Evolutionary conservation across 768 basidiomycete species (phyloP).

Genomic region (Trametes sanguinea): DNA sequence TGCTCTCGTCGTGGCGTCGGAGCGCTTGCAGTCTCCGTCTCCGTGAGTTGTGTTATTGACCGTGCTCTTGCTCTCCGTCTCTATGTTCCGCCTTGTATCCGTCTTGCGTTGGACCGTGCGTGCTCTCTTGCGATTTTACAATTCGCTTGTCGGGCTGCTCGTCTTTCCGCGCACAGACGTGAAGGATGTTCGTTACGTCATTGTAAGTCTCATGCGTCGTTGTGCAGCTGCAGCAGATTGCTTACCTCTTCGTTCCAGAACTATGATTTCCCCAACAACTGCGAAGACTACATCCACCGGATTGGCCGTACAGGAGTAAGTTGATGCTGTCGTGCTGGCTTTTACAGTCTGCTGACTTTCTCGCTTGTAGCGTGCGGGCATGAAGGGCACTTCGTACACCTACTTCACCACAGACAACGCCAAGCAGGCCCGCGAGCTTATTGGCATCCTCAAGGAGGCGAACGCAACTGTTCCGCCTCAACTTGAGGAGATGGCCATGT

Average conservation of each 20-base stretch:
- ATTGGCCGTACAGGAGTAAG: conserved; percentile 95
- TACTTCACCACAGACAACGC: conserved; percentile 98
- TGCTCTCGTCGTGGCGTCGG: conserved; percentile 43
- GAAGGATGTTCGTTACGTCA: conserved; percentile 98
- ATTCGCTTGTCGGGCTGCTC: conserved; percentile 37
- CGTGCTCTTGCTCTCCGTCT: conserved; percentile 38
- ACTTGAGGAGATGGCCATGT: conserved; percentile 91
- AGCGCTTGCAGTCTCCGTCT: conserved; percentile 50
- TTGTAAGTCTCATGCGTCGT: conserved; percentile 55
- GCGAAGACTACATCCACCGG: conserved; percentile 98
- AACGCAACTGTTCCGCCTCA: conserved; percentile 86
- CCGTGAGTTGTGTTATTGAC: conserved; percentile 44
- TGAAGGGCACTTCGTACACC: conserved; percentile 90
- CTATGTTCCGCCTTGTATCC: conserved; percentile 30
- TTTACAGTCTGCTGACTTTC: background rate
- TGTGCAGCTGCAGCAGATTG: background rate
- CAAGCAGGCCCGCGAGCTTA: conserved; percentile 90
- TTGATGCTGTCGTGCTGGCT: background rate
- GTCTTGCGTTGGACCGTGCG: conserved; percentile 25
- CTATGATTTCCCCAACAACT: conserved; percentile 97
- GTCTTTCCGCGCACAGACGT: conserved; percentile 67
- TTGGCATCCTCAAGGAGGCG: conserved; percentile 83
- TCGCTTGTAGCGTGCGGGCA: conserved; percentile 72
- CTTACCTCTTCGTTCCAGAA: conserved; percentile 52
- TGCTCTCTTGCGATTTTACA: conserved; percentile 28